These are phyloP conservation scores for Diutina sp. DNA, from an alignment of 1,139 yeast genomes.

Conservation along the genomic window DNA sequence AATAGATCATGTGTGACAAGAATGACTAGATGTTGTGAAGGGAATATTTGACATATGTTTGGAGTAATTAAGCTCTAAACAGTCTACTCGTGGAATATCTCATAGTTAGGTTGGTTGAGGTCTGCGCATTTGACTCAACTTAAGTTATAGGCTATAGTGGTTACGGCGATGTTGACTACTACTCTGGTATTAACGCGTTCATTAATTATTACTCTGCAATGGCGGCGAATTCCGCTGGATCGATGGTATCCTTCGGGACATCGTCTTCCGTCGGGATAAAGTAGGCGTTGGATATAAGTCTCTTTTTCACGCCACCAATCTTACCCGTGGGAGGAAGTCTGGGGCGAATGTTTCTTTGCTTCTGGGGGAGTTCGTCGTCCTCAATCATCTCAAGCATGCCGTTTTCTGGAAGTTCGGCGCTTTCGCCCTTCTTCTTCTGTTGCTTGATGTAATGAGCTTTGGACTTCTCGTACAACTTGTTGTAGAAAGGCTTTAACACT, in stretches of 20 bases:
- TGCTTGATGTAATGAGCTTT: constrained; percentile 32
- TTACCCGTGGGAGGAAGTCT: constrained; percentile 92
- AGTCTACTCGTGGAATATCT: too few species aligned
- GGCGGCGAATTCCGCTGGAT: too few species aligned
- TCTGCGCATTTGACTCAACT: too few species aligned
- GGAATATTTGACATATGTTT: too few species aligned
- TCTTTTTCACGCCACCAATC: constrained; percentile 59
- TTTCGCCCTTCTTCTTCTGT: constrained; percentile 41
- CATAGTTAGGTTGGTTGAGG: too few species aligned
- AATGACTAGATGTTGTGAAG: not conserved
- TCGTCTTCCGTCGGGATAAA: constrained; percentile 8
- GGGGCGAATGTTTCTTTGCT: constrained; percentile 68
- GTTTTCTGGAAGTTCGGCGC: constrained; percentile 28
- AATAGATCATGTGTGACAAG: not conserved
- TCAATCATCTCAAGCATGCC: constrained; percentile 43
- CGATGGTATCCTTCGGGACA: too few species aligned
- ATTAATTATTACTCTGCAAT: too few species aligned
- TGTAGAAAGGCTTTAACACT: constrained; percentile 46
- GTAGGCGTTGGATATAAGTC: constrained; percentile 38
- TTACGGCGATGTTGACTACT: not conserved
- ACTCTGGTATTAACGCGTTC: too few species aligned
- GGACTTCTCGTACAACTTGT: constrained; percentile 37
- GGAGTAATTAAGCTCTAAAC: too few species aligned
- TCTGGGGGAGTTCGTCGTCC: constrained; percentile 73
- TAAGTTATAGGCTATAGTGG: not conserved